Base-by-base conservation (phyloP, 2,329 filamentous ascomycete genomes). In the Colletotrichum tanaceti region DNA sequence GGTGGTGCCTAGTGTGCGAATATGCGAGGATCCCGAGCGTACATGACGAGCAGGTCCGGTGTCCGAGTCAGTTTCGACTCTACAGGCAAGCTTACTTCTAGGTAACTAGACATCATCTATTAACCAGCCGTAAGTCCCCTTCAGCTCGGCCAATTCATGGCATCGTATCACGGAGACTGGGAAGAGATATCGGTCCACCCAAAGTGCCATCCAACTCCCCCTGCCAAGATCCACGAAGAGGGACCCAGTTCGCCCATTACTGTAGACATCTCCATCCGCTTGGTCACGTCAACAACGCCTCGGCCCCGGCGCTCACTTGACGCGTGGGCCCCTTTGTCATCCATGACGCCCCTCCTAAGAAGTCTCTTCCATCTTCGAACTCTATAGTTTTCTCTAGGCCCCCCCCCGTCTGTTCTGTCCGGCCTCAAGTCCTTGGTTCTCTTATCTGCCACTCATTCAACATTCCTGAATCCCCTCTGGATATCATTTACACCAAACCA, bases 231-330 rank as follows among this genome's bases (percentile, higher is more conserved):
- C 32, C 32, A 35, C 7, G 32, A 52, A 39, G n/a, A 16, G 46
- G 50, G 55, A 64, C 60, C 62, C 62, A 57, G 35, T 65, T 61
- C 7, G 28, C 50, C 32, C 32, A 38, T 58, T 35, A n/a, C n/a
- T n/a, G n/a, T n/a, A 16, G 24, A 28, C 20, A 35, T 52, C 49
- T 28, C 49, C 28, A 35, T 52, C 18, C 32, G 55, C 55, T 68
- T 68, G 62, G 62, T 68, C 57, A 65, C 62, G 62, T 57, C 62
- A 60, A 68, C 55, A 43, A 39, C 54, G 46, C 54, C 35, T 47
- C 41, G 39, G n/a, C 41, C 55, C 43, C 41, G 39, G 53, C 52
- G 20, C n/a, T 54, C 14, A 35, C 32, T 35, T 9, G 2, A 35
- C 32, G 32, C 32, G 39, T 32, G 43, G 58, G 55, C 41, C 55